phyloP scores from a whole-genome alignment of 768 basidiomycete species.

The Saitozyma sp. region DNA sequence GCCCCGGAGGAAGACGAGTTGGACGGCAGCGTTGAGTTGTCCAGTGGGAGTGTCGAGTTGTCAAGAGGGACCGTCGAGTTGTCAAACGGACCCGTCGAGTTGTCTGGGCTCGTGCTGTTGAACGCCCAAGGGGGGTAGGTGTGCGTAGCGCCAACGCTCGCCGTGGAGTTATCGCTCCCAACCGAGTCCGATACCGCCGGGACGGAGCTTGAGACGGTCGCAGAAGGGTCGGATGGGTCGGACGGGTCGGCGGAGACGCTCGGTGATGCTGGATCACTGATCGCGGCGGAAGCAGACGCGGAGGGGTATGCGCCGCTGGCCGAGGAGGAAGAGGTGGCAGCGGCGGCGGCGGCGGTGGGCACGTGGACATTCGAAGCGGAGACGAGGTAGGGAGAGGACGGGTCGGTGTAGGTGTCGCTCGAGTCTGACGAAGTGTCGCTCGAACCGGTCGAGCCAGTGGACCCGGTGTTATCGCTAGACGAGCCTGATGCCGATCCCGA shows the following conservation, averaged over 20 bases:
- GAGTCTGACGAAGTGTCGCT: not conserved
- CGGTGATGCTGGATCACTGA: not conserved
- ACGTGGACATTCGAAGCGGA: conserved; percentile 8
- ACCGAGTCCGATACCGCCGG: not conserved
- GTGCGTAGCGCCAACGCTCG: conserved; percentile 7
- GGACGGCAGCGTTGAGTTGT: not conserved
- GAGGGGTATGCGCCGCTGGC: not conserved
- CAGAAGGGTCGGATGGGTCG: conserved; percentile 7
- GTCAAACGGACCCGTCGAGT: too few relatives aligned
- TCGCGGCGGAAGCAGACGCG: conserved; percentile 1
- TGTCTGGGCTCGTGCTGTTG: conserved; percentile 1
- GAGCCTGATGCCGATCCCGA: conserved; percentile 10
- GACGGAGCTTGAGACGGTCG: not conserved
- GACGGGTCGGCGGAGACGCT: not conserved
- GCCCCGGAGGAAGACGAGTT: not conserved
- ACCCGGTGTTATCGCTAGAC: not conserved
- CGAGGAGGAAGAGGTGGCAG: not conserved
- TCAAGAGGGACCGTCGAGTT: too few relatives aligned
- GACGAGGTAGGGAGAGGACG: conserved; percentile 14
- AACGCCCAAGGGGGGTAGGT: conserved; percentile 17
- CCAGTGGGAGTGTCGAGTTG: not conserved
- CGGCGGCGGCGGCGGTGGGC: conserved; percentile 2
- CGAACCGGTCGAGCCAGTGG: conserved; percentile 4
- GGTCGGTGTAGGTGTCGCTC: not conserved
- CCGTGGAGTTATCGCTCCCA: conserved; percentile 4